phyloP scores from a whole-genome alignment of 805 yeast species.

The Suhomyces xylopsoci region DNA sequence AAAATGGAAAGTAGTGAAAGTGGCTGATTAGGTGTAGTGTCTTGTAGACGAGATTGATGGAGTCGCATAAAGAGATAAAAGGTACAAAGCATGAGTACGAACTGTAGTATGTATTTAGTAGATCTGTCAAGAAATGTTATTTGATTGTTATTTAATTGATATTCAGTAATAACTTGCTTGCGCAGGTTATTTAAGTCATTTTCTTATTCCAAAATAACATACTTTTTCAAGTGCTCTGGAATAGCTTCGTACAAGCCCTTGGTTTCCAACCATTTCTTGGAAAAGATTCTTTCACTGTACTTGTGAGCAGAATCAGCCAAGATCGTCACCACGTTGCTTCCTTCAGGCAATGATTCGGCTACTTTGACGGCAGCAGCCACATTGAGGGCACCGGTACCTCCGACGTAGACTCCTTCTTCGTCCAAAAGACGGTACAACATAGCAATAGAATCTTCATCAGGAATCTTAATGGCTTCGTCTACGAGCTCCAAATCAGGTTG shows the following conservation, averaged over 20 bases:
- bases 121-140: too few relatives aligned
- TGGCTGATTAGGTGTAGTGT: neutral
- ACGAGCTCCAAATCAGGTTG: slow-evolving; percentile 65
- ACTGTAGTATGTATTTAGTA: neutral
- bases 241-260: slow-evolving; percentile 64
- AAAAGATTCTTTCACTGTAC: slow-evolving; percentile 78
- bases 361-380: slow-evolving; percentile 84
- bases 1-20: neutral
- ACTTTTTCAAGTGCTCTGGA: slow-evolving; percentile 69
- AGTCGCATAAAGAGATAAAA: neutral
- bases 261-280: slow-evolving; percentile 69
- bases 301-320: slow-evolving; percentile 89
- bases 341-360: slow-evolving; percentile 73
- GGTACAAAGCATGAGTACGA: neutral
- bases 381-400: slow-evolving; percentile 88
- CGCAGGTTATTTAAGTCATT: neutral
- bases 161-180: neutral
- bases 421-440: slow-evolving; percentile 83
- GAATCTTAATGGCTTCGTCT: slow-evolving; percentile 77
- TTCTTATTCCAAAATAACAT: slow-evolving; percentile 42
- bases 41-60: neutral
- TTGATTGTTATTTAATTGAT: too few relatives aligned
- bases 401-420: slow-evolving; percentile 86
- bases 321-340: slow-evolving; percentile 81
- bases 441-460: slow-evolving; percentile 75